Evolutionary conservation across 2,329 filamentous ascomycete genomes (phyloP).

Genomic region (Ophiocordyceps camponoti-floridani): DNA sequence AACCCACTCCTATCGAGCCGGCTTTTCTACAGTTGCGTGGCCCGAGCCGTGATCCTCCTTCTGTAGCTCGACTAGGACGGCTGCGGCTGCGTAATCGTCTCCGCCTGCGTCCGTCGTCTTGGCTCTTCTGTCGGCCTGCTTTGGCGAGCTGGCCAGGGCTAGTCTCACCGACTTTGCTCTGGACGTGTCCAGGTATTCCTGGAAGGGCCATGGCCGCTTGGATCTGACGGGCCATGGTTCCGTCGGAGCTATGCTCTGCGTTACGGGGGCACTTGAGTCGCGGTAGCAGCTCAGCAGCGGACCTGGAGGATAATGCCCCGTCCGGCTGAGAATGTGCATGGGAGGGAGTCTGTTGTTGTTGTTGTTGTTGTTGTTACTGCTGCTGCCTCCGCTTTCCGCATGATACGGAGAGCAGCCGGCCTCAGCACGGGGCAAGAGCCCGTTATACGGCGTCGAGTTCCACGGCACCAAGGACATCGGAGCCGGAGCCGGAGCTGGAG

Average conservation of each 20-base stretch:
- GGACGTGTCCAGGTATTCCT: neutral
- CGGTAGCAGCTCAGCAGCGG: no score
- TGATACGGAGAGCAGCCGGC: neutral
- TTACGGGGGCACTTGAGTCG: neutral
- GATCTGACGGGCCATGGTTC: neutral
- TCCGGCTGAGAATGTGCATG: neutral
- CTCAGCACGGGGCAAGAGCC: neutral
- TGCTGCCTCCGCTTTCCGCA: neutral
- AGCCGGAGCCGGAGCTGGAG: neutral
- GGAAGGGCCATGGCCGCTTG: conserved; percentile 1
- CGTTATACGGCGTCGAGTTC: neutral
- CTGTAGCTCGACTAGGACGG: conserved; percentile 1
- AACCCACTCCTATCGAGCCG: neutral
- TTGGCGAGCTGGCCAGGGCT: neutral
- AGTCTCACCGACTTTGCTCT: neutral
- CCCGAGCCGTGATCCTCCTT: neutral
- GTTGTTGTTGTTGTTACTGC: neutral
- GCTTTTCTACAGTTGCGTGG: neutral
- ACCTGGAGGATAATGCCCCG: neutral
- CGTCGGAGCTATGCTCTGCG: neutral
- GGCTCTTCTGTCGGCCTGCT: neutral
- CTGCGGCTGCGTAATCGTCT: conserved; percentile 1
- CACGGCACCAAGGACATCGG: neutral
- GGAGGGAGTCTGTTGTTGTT: neutral
- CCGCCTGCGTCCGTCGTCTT: neutral